These are phyloP conservation scores for Vaccinium myrtillus DNA, from an alignment of 148 eudicot species.

Conservation along the genomic window DNA sequence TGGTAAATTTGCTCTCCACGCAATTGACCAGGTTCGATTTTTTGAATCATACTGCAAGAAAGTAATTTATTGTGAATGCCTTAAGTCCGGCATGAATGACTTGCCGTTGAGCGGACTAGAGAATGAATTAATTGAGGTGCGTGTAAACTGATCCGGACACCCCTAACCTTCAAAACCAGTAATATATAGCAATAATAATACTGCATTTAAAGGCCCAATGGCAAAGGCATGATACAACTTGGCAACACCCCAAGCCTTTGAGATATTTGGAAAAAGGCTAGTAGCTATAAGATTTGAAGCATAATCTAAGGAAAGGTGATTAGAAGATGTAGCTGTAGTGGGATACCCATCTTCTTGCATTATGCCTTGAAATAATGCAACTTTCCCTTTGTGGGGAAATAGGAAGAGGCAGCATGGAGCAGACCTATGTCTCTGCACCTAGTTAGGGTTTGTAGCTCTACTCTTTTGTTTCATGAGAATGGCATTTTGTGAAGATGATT, in stretches of 20 bases:
- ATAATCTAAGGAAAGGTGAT: neutral
- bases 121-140: too few relatives aligned
- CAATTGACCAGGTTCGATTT: too few relatives aligned
- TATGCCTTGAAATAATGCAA: conserved; percentile 2
- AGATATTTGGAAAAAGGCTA: neutral
- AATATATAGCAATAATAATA: neutral
- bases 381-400: neutral
- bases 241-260: neutral
- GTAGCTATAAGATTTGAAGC: neutral
- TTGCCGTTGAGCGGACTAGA: too few relatives aligned
- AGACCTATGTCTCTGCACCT: neutral
- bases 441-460: neutral
- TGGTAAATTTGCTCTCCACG: too few relatives aligned
- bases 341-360: neutral
- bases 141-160: too few relatives aligned
- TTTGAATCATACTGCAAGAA: too few relatives aligned
- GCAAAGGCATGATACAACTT: neutral
- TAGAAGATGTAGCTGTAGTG: neutral
- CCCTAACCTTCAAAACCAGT: too few relatives aligned
- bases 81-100: too few relatives aligned
- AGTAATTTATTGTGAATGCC: too few relatives aligned
- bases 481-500: neutral
- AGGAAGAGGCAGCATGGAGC: neutral
- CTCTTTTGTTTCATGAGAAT: neutral
- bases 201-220: neutral